phyloP scores from a whole-genome alignment of 2,329 filamentous ascomycete genomes.

The Pseudogymnoascus sp. region DNA sequence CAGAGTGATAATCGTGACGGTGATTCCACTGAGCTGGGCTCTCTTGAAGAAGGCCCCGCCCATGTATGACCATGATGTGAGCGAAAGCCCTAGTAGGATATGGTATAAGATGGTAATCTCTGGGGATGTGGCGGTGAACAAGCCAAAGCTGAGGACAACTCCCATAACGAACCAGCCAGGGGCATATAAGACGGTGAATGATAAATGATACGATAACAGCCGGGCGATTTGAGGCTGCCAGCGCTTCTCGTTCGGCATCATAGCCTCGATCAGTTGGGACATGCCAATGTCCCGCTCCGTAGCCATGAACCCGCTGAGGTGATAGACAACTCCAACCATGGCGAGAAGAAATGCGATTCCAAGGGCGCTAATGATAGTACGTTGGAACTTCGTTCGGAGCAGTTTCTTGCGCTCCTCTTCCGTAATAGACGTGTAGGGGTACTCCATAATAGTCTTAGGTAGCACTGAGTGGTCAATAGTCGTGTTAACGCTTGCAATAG shows the following conservation, averaged over 20 bases:
- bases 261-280: slow-evolving; percentile 80
- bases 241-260: slow-evolving; percentile 68
- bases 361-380: slow-evolving; percentile 64
- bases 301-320: slow-evolving; percentile 78
- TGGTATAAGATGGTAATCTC: slow-evolving; percentile 66
- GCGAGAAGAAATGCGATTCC: slow-evolving; percentile 72
- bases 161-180: slow-evolving; percentile 77
- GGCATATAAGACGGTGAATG: slow-evolving; percentile 71
- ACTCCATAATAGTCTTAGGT: slow-evolving; percentile 50
- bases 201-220: slow-evolving; percentile 69
- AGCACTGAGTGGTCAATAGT: slow-evolving; percentile 33
- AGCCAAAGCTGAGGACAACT: slow-evolving; percentile 51
- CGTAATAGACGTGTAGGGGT: slow-evolving; percentile 67
- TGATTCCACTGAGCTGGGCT: slow-evolving; percentile 80
- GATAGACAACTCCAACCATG: slow-evolving; percentile 75
- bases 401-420: slow-evolving; percentile 55
- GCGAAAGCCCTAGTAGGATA: slow-evolving; percentile 64
- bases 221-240: slow-evolving; percentile 74
- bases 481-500: slow-evolving; percentile 53
- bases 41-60: slow-evolving; percentile 78
- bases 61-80: slow-evolving; percentile 73
- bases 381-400: slow-evolving; percentile 64
- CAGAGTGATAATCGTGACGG: slow-evolving; percentile 62
- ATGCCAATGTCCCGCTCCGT: slow-evolving; percentile 80
- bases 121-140: slow-evolving; percentile 56